phyloP scores from a whole-genome alignment of 495 filamentous ascomycete species.

The Penicillium nucicola region DNA sequence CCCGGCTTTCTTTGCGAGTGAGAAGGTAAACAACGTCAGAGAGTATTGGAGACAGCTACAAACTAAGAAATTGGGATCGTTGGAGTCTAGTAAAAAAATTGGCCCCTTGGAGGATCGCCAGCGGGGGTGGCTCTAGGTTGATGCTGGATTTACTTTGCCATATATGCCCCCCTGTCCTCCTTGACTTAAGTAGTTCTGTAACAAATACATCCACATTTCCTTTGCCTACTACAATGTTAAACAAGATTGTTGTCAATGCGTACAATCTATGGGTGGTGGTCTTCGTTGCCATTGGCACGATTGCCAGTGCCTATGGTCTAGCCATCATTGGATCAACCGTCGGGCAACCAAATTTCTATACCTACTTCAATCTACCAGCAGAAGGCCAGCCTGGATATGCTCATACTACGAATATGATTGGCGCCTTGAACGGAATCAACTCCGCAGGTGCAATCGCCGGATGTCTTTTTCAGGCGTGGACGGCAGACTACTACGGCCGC shows the following conservation, averaged over 20 bases:
- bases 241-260: slow-evolving; percentile 13
- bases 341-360: slow-evolving; percentile 42
- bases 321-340: slow-evolving; percentile 45
- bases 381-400: slow-evolving; percentile 30
- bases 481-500: slow-evolving; percentile 27
- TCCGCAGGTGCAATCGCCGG: slow-evolving; percentile 34
- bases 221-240: not conserved
- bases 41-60: too few species aligned
- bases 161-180: too few species aligned
- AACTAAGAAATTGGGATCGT: too few species aligned
- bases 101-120: too few species aligned
- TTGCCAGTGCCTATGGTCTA: slow-evolving; percentile 36
- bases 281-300: slow-evolving; percentile 24
- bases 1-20: too few species aligned
- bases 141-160: too few species aligned
- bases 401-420: slow-evolving; percentile 36
- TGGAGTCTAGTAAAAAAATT: too few species aligned
- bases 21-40: too few species aligned
- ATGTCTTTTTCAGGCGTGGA: slow-evolving; percentile 20
- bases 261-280: slow-evolving; percentile 20
- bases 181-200: too few species aligned
- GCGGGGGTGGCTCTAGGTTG: too few species aligned
- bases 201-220: too few species aligned
- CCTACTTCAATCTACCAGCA: slow-evolving; percentile 29
- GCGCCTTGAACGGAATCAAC: slow-evolving; percentile 40